Base-by-base conservation (phyloP, 768 basidiomycete genomes). In the Pleurotus tuoliensis region DNA sequence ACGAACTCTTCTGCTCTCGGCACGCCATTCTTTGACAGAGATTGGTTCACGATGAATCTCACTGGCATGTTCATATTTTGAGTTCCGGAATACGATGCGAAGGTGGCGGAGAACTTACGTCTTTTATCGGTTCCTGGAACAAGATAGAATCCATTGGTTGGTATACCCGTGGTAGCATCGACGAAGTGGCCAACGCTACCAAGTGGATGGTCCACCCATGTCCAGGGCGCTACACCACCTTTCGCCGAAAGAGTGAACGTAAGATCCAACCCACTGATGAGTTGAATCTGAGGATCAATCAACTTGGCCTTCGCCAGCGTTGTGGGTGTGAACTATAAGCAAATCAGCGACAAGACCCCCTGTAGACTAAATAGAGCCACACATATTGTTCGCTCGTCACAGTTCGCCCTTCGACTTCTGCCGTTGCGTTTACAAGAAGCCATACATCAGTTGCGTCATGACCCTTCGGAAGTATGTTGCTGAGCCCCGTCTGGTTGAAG, bases 191-290 rank as follows among this genome's bases (percentile, higher is more conserved):
- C 83, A 1, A 83, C 69, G 0, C 80, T 83, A 15, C 80, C 80
- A 0, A 71, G 67, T 0, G 82, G 82, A 64, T 84, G 82, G 54
- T 84, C 83, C 1, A 85, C 68, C 82, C 82, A 84, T 4, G 82
- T 78, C 78, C 80, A 84, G 0, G 76, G 69, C 0, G 77, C 82
- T 4, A 84, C 82, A 0, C 82, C 83, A 11, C 79, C 77, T 44
- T 67, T 65, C 2, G 82, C 82, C 3, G 80, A 81, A 4, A 84
- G 64, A 1, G 75, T 78, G 63, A 85, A 83, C 0, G 74, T 77
- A 51, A 78, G 62, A 58, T 77, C 64, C 4, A 63, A 49, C 0
- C 61, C 58, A 8, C 64, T 54, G 0, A 63, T 70, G 5, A 82
- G 56, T 0, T 64, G 58, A 44, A 84, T 79, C 58, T 72, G n/a